phyloP scores from a whole-genome alignment of 208 protist species.

The Trypanosoma brucei region DNA sequence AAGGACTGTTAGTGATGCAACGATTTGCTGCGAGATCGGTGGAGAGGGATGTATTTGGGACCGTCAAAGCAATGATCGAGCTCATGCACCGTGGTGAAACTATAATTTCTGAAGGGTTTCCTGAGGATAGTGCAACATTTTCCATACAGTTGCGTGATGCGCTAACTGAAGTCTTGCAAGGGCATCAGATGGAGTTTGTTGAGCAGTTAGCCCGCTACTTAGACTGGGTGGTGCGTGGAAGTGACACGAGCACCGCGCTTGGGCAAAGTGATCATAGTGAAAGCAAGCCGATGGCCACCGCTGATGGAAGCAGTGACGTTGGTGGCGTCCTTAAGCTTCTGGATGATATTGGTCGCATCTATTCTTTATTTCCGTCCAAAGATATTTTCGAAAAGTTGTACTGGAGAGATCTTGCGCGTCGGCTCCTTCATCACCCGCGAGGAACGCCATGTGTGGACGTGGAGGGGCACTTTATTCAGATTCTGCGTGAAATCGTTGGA shows the following conservation, averaged over 20 bases:
- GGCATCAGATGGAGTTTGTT: slow-evolving; percentile 75
- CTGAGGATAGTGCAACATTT: slow-evolving; percentile 51
- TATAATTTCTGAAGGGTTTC: slow-evolving; percentile 45
- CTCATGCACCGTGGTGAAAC: slow-evolving; percentile 70
- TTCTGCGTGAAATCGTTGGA: slow-evolving; percentile 93
- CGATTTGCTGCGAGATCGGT: slow-evolving; percentile 25
- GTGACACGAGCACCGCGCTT: slow-evolving; percentile 28
- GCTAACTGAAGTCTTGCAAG: slow-evolving; percentile 86
- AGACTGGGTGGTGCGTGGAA: slow-evolving; percentile 78
- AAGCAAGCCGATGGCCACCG: neutral
- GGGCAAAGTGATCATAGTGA: neutral
- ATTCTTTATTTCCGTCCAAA: slow-evolving; percentile 88
- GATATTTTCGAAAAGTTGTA: slow-evolving; percentile 96
- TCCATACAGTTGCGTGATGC: slow-evolving; percentile 79
- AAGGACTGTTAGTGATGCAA: slow-evolving; percentile 16
- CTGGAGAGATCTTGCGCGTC: slow-evolving; percentile 91
- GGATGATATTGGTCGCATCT: slow-evolving; percentile 60
- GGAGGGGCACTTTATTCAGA: slow-evolving; percentile 90
- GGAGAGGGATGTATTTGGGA: slow-evolving; percentile 29
- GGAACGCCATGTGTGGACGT: slow-evolving; percentile 52
- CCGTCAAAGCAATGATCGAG: slow-evolving; percentile 76
- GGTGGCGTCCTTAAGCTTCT: slow-evolving; percentile 10
- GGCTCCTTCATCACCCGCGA: slow-evolving; percentile 87
- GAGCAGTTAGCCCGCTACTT: slow-evolving; percentile 91
- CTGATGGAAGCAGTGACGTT: neutral